A percentile compares a stretch with the other conserved stretches of the same genome.
Conservation (phyloP, 345 rosid species). For the Ceriops zippeliana region DNA sequence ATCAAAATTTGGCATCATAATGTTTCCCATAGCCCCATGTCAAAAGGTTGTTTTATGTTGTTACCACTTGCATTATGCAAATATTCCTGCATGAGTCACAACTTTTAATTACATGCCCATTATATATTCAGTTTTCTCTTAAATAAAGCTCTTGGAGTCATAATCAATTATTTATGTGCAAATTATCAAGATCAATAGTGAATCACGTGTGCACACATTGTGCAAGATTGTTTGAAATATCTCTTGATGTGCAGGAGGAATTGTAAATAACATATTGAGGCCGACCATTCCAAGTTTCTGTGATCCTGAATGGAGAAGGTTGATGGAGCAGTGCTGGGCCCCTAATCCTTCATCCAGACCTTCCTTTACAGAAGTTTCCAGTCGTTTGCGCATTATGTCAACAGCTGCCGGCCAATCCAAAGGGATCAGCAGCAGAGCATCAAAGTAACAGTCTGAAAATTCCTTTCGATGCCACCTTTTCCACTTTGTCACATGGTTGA, state of each 20-base stretch:
- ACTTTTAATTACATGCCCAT: too few relatives aligned
- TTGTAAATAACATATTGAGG: constrained; percentile 71
- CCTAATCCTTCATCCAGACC: constrained; percentile 71
- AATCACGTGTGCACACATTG: too few relatives aligned
- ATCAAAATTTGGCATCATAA: too few relatives aligned
- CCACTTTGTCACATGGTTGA: neutral
- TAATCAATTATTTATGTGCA: too few relatives aligned
- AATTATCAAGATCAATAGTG: neutral
- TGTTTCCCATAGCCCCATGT: too few relatives aligned
- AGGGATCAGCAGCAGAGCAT: constrained; percentile 48
- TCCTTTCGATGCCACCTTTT: neutral
- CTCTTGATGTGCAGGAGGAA: constrained; percentile 51
- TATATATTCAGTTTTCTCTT: too few relatives aligned
- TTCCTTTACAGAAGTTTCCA: constrained; percentile 65
- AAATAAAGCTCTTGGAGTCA: too few relatives aligned
- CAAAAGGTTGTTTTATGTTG: too few relatives aligned
- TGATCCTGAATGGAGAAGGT: constrained; percentile 61
- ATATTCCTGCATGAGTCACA: too few relatives aligned
- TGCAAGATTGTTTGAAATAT: neutral
- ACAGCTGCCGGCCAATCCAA: constrained; percentile 47
- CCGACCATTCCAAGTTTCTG: constrained; percentile 66
- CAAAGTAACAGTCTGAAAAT: constrained; percentile 33
- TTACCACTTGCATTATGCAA: too few relatives aligned
- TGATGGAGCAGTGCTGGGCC: constrained; percentile 85
- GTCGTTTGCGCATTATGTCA: constrained; percentile 61